phyloP scores from a whole-genome alignment of 495 filamentous ascomycete genomes.

The Penicillium paradoxum region DNA sequence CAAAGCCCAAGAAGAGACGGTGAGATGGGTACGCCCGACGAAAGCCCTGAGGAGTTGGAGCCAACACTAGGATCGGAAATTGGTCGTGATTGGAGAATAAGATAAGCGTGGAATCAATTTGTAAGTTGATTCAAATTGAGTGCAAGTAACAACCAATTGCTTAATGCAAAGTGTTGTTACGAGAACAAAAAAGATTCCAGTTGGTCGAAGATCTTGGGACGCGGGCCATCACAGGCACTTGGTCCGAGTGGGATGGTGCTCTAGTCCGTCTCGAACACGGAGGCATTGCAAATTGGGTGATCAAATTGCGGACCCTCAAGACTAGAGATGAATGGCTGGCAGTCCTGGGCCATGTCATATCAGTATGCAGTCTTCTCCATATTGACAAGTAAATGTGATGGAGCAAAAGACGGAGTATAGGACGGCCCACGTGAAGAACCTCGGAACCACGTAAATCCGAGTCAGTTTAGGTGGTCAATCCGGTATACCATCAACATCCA shows the following conservation, averaged over 20 bases:
- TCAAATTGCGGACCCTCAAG: neutral
- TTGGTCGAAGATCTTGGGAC: neutral
- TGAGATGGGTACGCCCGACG: constrained; percentile 10
- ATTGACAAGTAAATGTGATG: neutral
- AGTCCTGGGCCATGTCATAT: neutral
- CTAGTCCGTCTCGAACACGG: neutral
- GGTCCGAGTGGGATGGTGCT: neutral
- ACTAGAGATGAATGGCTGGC: neutral
- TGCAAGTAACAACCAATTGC: neutral
- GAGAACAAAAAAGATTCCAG: neutral
- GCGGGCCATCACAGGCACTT: neutral
- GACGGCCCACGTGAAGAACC: constrained; percentile 15
- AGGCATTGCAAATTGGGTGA: neutral
- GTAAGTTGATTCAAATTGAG: neutral
- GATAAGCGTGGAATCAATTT: constrained; percentile 15
- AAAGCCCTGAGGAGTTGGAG: constrained; percentile 6
- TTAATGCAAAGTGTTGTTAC: neutral
- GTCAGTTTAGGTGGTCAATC: constrained; percentile 38
- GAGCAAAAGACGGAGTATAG: no score
- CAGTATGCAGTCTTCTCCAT: neutral
- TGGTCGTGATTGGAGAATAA: constrained; percentile 6
- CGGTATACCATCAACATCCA: constrained; percentile 24
- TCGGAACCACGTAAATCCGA: constrained; percentile 37
- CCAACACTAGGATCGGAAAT: neutral
- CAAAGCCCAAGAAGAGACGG: constrained; percentile 17